A percentile compares a stretch with the other conserved stretches of the same genome.
phyloP scores from a whole-genome alignment of 2,329 filamentous ascomycete species.

The Ophiostoma quercus region DNA sequence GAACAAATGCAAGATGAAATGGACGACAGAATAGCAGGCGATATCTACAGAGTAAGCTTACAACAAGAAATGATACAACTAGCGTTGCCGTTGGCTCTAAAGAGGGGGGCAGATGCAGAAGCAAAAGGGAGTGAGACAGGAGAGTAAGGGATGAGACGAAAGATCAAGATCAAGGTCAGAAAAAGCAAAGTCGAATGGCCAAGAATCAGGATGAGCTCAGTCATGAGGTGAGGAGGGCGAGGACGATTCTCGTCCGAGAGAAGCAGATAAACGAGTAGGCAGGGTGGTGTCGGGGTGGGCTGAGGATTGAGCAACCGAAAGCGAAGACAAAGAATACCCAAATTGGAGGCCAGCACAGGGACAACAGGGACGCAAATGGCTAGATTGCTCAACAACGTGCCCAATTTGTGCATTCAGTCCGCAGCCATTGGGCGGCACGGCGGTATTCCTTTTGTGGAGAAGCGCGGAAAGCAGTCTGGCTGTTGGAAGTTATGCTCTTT shows the following conservation, averaged over 20 bases:
- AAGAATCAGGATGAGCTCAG: no score
- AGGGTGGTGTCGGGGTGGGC: not conserved
- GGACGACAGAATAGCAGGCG: not conserved
- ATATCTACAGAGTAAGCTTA: not conserved
- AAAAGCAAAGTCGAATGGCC: not conserved
- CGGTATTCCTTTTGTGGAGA: slow-evolving; percentile 7
- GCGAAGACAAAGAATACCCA: not conserved
- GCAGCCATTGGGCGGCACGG: not conserved
- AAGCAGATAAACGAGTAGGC: not conserved
- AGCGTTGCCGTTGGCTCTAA: not conserved
- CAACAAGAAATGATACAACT: not conserved
- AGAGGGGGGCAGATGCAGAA: not conserved
- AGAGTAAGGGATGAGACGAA: slow-evolving; percentile 15
- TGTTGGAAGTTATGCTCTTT: not conserved
- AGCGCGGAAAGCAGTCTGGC: not conserved
- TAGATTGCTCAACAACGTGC: not conserved
- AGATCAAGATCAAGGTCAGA: slow-evolving; percentile 11
- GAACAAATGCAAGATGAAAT: not conserved
- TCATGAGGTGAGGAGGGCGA: not conserved
- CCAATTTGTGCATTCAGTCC: not conserved
- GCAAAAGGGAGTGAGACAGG: slow-evolving; percentile 6
- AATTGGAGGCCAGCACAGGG: not conserved
- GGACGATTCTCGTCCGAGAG: not conserved
- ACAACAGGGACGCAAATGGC: not conserved
- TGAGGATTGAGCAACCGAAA: not conserved